Percentiles rank a stretch among this genome's conserved stretches.
phyloP scores from a whole-genome alignment of 345 rosid species.

The Gossypium mustelinum region DNA sequence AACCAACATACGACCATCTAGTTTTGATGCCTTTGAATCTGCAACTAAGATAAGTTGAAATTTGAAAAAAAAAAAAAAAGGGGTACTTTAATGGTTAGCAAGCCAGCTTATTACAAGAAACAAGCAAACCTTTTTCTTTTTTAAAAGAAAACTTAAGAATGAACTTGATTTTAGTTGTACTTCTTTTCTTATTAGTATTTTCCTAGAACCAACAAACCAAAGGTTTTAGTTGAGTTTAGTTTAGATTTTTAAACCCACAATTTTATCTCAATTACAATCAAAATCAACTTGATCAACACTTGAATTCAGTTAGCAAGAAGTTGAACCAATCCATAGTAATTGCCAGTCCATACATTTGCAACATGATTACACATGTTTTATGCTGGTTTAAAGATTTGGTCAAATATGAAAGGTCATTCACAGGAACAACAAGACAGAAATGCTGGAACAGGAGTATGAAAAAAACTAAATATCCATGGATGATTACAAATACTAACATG shows the following conservation, averaged over 20 bases:
- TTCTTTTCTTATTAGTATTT: background rate
- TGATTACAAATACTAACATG: background rate
- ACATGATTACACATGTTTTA: background rate
- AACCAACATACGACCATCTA: slow-evolving; percentile 10
- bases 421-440: background rate
- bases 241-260: background rate
- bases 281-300: slow-evolving; percentile 2
- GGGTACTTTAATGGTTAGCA: background rate
- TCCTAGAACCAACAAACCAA: background rate
- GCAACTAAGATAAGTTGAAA: background rate
- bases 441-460: background rate
- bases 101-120: background rate
- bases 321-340: background rate
- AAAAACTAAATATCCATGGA: background rate
- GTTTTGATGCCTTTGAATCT: slow-evolving; percentile 18
- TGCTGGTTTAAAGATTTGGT: background rate
- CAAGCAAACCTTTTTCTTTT: background rate
- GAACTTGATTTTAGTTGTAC: background rate
- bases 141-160: background rate
- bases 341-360: background rate
- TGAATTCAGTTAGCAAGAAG: background rate
- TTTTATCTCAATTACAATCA: background rate
- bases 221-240: background rate
- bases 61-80: background rate
- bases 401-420: background rate